Conservation (phyloP, 345 rosid genomes). For the Carallia pectinifolia region DNA sequence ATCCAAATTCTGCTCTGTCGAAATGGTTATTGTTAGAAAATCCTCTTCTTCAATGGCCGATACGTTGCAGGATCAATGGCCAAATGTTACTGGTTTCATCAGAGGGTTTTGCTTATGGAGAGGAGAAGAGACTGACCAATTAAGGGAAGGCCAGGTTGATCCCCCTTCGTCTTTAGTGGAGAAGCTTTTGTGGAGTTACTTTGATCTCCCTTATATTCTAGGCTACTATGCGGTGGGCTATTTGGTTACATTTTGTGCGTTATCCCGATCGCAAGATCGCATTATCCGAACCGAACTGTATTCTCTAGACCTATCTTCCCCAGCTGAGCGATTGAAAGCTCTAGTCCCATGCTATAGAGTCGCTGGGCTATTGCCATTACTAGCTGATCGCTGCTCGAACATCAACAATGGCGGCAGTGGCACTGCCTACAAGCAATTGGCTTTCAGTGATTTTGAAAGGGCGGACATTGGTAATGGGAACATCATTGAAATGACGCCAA, state of each 20-base stretch:
- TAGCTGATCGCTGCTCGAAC: conserved; percentile 63
- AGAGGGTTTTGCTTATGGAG: conserved; percentile 85
- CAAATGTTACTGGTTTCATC: conserved; percentile 76
- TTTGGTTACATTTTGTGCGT: conserved; percentile 73
- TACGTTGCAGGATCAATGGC: conserved; percentile 79
- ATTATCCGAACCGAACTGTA: conserved; percentile 67
- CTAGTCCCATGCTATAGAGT: conserved; percentile 83
- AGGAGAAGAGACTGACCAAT: conserved; percentile 75
- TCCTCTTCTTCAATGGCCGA: conserved; percentile 27
- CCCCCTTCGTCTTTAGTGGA: conserved; percentile 67
- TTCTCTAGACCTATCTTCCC: conserved; percentile 62
- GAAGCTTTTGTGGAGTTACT: conserved; percentile 82
- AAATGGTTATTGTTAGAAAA: conserved; percentile 58
- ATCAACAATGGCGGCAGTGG: conserved; percentile 21
- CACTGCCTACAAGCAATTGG: conserved; percentile 29
- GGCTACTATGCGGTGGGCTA: conserved; percentile 85
- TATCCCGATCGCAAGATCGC: conserved; percentile 65
- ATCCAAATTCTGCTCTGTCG: conserved; percentile 67
- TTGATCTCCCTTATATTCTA: conserved; percentile 78
- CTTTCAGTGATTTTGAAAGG: conserved; percentile 79
- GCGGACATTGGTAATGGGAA: conserved; percentile 42
- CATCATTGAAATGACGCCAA: conserved; percentile 68
- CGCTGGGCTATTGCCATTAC: conserved; percentile 65
- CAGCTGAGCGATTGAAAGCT: conserved; percentile 61
- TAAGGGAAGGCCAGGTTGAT: conserved; percentile 57